Percentiles rank a stretch among this genome's conserved stretches.
phyloP scores from a whole-genome alignment of 2,329 filamentous ascomycete genomes.

The Calycina herbarum region DNA sequence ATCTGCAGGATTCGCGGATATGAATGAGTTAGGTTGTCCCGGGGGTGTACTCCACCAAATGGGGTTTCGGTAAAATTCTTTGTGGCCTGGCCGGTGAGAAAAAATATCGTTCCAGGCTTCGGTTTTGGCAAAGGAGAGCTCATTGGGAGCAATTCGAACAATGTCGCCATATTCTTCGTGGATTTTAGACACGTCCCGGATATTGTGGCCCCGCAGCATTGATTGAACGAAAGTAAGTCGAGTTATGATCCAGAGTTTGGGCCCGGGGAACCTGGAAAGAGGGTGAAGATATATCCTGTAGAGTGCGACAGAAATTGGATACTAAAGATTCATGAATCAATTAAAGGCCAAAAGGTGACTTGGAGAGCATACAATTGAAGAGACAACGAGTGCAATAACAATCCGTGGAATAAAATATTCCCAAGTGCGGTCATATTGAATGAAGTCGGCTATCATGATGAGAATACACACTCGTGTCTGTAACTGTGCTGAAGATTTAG shows the following conservation, averaged over 20 bases:
- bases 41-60: conserved; percentile 36
- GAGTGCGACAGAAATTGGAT: too few species aligned
- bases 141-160: conserved; percentile 37
- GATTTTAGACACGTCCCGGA: neutral
- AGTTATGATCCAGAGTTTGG: neutral
- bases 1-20: conserved; percentile 36
- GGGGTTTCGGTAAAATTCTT: conserved; percentile 37
- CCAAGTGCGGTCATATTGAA: too few species aligned
- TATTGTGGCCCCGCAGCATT: neutral
- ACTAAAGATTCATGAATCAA: too few species aligned
- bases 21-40: conserved; percentile 37
- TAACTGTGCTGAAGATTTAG: too few species aligned
- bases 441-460: too few species aligned
- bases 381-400: too few species aligned
- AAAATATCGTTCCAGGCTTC: conserved; percentile 38
- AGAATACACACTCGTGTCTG: too few species aligned
- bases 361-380: too few species aligned
- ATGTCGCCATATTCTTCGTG: conserved; percentile 22
- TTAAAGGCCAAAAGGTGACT: too few species aligned
- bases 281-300: conserved; percentile 1
- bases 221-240: neutral
- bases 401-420: too few species aligned
- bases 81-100: conserved; percentile 30
- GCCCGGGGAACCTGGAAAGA: neutral
- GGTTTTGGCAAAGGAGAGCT: conserved; percentile 35